These are phyloP conservation scores for Suhomyces yuchorum DNA, from an alignment of 1,139 yeast genomes.

Conservation along the genomic window DNA sequence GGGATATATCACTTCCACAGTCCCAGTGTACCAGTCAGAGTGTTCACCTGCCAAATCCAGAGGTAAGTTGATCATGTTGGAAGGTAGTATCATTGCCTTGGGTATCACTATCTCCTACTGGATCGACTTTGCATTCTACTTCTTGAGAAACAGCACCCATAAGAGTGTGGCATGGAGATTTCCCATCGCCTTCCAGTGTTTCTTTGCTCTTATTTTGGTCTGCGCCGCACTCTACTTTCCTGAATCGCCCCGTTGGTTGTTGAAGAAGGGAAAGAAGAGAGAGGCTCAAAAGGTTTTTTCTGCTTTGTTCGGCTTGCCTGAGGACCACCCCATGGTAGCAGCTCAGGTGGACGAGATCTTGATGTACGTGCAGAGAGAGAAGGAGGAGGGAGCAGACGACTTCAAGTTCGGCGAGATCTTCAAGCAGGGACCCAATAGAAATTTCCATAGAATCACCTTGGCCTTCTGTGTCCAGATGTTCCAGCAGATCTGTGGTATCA, in stretches of 20 bases:
- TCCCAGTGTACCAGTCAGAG: slow-evolving; percentile 44
- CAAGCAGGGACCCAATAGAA: slow-evolving; percentile 43
- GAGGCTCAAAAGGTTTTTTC: slow-evolving; percentile 55
- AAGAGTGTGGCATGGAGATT: slow-evolving; percentile 39
- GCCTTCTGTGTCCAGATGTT: slow-evolving; percentile 64
- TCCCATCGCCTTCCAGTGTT: slow-evolving; percentile 49
- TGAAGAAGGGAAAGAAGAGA: slow-evolving; percentile 35
- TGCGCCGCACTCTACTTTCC: slow-evolving; percentile 21
- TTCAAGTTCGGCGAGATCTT: slow-evolving; percentile 31
- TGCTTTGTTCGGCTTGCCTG: slow-evolving; percentile 42
- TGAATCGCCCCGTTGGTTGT: slow-evolving; percentile 28
- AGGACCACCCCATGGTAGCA: slow-evolving; percentile 26
- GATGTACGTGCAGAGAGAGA: slow-evolving; percentile 32
- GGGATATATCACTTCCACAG: slow-evolving; percentile 39
- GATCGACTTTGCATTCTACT: slow-evolving; percentile 49
- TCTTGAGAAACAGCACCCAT: slow-evolving; percentile 22
- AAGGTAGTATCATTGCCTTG: slow-evolving; percentile 39
- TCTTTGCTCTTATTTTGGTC: slow-evolving; percentile 34
- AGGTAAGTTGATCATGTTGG: slow-evolving; percentile 38
- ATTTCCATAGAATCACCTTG: slow-evolving; percentile 50
- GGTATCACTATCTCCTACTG: slow-evolving; percentile 26
- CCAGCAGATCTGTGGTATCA: slow-evolving; percentile 91
- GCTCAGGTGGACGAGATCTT: slow-evolving; percentile 37
- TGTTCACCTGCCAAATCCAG: slow-evolving; percentile 37
- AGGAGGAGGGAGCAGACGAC: slow-evolving; percentile 24